phyloP scores from a whole-genome alignment of 2,329 filamentous ascomycete species.

The Fusarium armeniacum region DNA sequence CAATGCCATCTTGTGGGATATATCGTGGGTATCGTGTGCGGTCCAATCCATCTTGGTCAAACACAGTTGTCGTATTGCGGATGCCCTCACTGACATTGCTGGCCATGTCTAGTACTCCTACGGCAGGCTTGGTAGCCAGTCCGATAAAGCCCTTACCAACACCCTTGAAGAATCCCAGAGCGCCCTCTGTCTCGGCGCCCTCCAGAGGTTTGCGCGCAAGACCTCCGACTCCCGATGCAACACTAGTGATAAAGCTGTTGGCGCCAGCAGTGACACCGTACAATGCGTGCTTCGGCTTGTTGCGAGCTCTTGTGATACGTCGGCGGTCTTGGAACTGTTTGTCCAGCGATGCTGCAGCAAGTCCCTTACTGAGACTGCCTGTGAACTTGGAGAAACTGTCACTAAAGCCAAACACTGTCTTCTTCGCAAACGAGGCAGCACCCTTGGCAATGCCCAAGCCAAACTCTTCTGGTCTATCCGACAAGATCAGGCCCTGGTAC shows the following conservation, averaged over 20 bases:
- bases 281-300: conserved; percentile 95
- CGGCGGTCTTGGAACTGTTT: conserved; percentile 98
- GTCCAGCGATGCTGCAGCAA: conserved; percentile 94
- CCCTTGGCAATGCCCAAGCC: conserved; percentile 96
- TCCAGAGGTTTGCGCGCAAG: conserved; percentile 94
- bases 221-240: conserved; percentile 94
- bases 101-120: conserved; percentile 95
- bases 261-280: conserved; percentile 97
- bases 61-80: conserved; percentile 98
- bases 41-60: conserved; percentile 94
- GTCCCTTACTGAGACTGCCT: conserved; percentile 94
- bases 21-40: conserved; percentile 94
- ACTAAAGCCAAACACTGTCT: conserved; percentile 96
- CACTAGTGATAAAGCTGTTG: conserved; percentile 91
- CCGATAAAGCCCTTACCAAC: conserved; percentile 95
- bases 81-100: conserved; percentile 98
- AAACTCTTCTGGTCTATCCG: conserved; percentile 93
- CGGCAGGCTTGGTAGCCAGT: conserved; percentile 95
- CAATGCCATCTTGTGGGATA: conserved; percentile 91
- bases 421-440: conserved; percentile 97
- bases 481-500: conserved; percentile 97
- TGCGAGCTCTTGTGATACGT: conserved; percentile 91
- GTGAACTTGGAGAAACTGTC: conserved; percentile 99
- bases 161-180: conserved; percentile 95
- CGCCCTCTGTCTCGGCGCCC: conserved; percentile 95